A percentile compares a stretch with the other conserved stretches of the same genome.
phyloP scores from a whole-genome alignment of 352 stramenopile genomes.

The Phytophthora pisi region DNA sequence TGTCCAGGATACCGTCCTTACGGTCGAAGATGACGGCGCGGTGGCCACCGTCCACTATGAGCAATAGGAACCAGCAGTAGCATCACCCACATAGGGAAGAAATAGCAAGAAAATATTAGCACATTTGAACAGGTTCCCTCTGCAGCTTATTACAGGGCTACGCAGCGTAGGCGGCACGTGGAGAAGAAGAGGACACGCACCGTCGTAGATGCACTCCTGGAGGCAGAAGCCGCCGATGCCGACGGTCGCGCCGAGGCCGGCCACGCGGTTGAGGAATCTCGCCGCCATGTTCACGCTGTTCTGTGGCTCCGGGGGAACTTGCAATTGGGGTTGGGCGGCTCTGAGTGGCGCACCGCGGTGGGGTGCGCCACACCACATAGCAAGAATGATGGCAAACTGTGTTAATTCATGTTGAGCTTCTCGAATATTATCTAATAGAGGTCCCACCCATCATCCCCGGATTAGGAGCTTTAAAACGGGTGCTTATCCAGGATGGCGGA shows the following conservation, averaged over 20 bases:
- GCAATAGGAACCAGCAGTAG: not conserved
- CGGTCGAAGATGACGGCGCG: conserved; percentile 99
- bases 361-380: conserved; percentile 15
- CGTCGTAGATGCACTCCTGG: conserved; percentile 87
- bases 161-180: not conserved
- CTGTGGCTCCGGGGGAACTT: conserved; percentile 32
- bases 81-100: not conserved
- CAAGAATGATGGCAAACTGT: conserved; percentile 17
- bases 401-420: conserved; percentile 4
- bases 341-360: conserved; percentile 17
- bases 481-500: not conserved
- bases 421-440: not conserved
- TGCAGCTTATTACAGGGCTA: not conserved
- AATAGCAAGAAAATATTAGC: conserved; percentile 14
- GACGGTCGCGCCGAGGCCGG: conserved; percentile 58
- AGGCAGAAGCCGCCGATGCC: conserved; percentile 69
- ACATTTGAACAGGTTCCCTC: not conserved
- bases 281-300: conserved; percentile 60
- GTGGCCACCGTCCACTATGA: conserved; percentile 97
- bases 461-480: too few species aligned
- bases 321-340: conserved; percentile 15
- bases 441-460: conserved; percentile 11
- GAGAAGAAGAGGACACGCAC: conserved; percentile 39
- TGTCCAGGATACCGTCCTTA: conserved; percentile 96
- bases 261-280: conserved; percentile 79